phyloP scores from a whole-genome alignment of 352 stramenopile species.

The Phytopythium montanum region DNA sequence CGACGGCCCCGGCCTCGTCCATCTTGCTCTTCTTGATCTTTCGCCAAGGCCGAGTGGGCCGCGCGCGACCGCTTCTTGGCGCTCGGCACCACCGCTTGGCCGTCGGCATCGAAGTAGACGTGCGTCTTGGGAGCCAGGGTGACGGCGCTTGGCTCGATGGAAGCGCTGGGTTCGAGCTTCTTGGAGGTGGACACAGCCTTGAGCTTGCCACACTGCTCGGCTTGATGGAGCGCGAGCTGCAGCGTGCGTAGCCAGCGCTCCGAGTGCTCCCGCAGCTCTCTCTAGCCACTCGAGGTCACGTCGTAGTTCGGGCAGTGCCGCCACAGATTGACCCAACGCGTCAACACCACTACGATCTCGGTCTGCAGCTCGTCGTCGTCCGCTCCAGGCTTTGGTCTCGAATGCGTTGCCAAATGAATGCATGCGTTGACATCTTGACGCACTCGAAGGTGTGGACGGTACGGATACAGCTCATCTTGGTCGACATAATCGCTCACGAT shows the following conservation, averaged over 20 bases:
- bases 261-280: constrained; percentile 25
- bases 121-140: constrained; percentile 28
- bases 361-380: constrained; percentile 1
- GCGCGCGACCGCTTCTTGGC: constrained; percentile 51
- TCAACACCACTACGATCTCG: constrained; percentile 18
- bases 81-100: constrained; percentile 36
- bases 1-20: constrained; percentile 15
- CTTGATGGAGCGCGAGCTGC: constrained; percentile 25
- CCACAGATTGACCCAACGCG: constrained; percentile 24
- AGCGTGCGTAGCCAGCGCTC: constrained; percentile 26
- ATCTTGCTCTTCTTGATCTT: constrained; percentile 15
- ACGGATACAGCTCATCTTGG: constrained; percentile 47
- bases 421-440: constrained; percentile 34
- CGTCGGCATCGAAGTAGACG: constrained; percentile 66
- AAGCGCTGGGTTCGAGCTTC: constrained; percentile 5
- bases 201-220: constrained; percentile 68
- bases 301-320: constrained; percentile 29
- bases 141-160: not conserved
- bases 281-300: constrained; percentile 22
- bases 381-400: not conserved
- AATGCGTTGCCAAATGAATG: constrained; percentile 23
- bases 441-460: constrained; percentile 31
- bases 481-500: no score
- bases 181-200: constrained; percentile 32
- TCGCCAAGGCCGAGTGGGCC: constrained; percentile 5